Base-by-base conservation (phyloP, 2,329 filamentous ascomycete species). In the Aspergillus nomiae region DNA sequence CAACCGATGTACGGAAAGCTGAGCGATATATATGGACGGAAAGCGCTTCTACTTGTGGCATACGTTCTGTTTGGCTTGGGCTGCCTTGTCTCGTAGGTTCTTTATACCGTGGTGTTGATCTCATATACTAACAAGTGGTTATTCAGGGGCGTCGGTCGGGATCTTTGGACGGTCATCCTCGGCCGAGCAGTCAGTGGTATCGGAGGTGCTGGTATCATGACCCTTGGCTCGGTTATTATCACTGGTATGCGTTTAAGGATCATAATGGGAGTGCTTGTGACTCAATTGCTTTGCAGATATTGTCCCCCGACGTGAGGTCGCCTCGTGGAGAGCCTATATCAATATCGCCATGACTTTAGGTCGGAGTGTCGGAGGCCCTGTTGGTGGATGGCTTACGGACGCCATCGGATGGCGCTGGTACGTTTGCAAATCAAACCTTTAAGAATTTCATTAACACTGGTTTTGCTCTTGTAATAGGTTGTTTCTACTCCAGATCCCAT, bases 371-470 rank as follows among this genome's bases (percentile, higher is more conserved):
- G 85, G 85, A 36, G 85, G 84, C 1, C 83, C 85, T 0, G 61
- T 89, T 0, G 89, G 88, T 1, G 89, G 88, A 2, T 85, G 81
- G 69, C 73, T 90, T 2, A 84, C 87, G 1, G 86, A 90, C 65
- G 82, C 83, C 0, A 81, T 90, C 14, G 88, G 88, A 19, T 91
- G 88, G 89, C 78, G 89, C 74, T 89, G 87, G 87, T 86, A 65
- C 1, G 63, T 45, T n/a, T 6, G 11, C 2, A 1, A 1, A 16
- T 4, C 19, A 12, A 4, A 9, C 8, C 11, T 24, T 6, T n/a
- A 9, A 0, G 2, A n/a, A 21, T 2, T 21, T 14, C n/a, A 3
- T 61, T 66, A 48, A 67, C 19, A 3, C 19, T 19, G n/a, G 1
- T 19, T 26, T 46, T 12, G 21, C 14, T 7, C 0, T 21, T 19